phyloP scores from a whole-genome alignment of 1,139 yeast species.

The Debaryomycetaceae sp. region DNA sequence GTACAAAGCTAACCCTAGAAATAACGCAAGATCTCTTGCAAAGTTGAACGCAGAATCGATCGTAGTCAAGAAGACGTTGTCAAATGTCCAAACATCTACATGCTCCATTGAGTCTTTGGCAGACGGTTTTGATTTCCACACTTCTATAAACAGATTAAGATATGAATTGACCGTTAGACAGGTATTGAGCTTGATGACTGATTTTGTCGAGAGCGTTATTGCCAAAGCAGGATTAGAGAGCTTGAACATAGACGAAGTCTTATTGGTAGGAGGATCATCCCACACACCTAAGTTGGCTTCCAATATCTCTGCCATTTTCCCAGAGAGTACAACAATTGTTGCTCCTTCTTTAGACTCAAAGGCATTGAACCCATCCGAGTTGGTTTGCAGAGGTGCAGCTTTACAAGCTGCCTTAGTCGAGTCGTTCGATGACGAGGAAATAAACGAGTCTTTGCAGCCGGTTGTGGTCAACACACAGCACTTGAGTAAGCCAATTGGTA shows the following conservation, averaged over 20 bases:
- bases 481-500: slow-evolving; percentile 78
- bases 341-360: slow-evolving; percentile 77
- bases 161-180: slow-evolving; percentile 84
- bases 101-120: slow-evolving; percentile 94
- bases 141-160: slow-evolving; percentile 90
- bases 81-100: slow-evolving; percentile 84
- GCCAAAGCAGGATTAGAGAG: slow-evolving; percentile 81
- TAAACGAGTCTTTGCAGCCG: slow-evolving; percentile 81
- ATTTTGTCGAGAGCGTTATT: slow-evolving; percentile 71
- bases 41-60: slow-evolving; percentile 84
- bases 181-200: slow-evolving; percentile 70
- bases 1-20: slow-evolving; percentile 75
- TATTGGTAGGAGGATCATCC: slow-evolving; percentile 92
- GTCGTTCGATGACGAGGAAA: slow-evolving; percentile 81
- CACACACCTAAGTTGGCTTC: slow-evolving; percentile 88
- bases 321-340: slow-evolving; percentile 70
- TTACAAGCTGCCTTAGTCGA: slow-evolving; percentile 90
- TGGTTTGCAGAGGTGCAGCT: slow-evolving; percentile 93
- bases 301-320: slow-evolving; percentile 71
- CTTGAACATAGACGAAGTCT: slow-evolving; percentile 85
- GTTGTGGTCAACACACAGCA: slow-evolving; percentile 89
- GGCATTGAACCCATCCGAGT: slow-evolving; percentile 85
- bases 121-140: slow-evolving; percentile 90
- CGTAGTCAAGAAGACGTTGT: slow-evolving; percentile 84
- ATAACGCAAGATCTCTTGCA: slow-evolving; percentile 79